Conservation (phyloP, 768 basidiomycete genomes). For the Mrakia frigida region DNA sequence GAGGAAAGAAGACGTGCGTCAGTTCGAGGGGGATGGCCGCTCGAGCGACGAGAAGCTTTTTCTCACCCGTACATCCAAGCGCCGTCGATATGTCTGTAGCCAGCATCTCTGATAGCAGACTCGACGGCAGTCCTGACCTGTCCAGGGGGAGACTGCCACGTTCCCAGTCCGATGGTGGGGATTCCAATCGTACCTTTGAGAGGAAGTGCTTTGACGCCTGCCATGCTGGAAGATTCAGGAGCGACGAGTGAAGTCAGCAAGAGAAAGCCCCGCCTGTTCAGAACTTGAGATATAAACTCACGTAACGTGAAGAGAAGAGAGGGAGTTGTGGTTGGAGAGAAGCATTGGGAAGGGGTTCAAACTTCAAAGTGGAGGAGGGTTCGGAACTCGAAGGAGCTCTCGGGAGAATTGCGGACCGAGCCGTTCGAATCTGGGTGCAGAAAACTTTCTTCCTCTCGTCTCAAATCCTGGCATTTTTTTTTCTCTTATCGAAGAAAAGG, state of each 20-base stretch:
- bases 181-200: neutral
- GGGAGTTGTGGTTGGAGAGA: too few relatives aligned
- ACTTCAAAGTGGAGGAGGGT: neutral
- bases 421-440: too few relatives aligned
- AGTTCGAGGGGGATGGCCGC: neutral
- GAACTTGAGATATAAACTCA: too few relatives aligned
- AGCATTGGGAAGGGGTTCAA: neutral
- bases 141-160: slow-evolving; percentile 48
- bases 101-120: slow-evolving; percentile 60
- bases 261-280: too few relatives aligned
- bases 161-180: slow-evolving; percentile 56
- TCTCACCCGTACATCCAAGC: slow-evolving; percentile 59
- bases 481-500: too few relatives aligned
- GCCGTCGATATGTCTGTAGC: slow-evolving; percentile 60
- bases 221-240: neutral
- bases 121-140: slow-evolving; percentile 68
- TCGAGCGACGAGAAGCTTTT: slow-evolving; percentile 36
- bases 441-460: too few relatives aligned
- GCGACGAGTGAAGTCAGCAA: too few relatives aligned
- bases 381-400: neutral
- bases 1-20: slow-evolving; percentile 41
- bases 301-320: too few relatives aligned
- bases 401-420: neutral
- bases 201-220: neutral
- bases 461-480: too few relatives aligned